Evolutionary conservation across 345 rosid genomes (phyloP).

Genomic region (Populus alba): DNA sequence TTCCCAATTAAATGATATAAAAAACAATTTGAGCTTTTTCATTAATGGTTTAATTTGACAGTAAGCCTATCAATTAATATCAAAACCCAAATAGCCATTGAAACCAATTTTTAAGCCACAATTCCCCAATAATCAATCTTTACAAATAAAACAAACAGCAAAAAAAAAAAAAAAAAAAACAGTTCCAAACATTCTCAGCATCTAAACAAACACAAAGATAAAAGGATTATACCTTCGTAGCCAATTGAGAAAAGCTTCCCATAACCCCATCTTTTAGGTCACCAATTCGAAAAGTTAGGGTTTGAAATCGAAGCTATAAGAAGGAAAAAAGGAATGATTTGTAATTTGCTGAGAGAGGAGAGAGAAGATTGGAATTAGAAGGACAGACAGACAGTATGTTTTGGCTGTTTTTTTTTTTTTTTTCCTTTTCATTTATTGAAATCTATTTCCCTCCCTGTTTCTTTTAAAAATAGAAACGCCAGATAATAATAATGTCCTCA

Average conservation of each 20-base stretch:
- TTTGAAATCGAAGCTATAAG: neutral
- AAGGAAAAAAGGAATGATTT: neutral
- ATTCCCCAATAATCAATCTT: neutral
- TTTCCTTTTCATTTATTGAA: neutral
- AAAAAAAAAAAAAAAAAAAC: neutral
- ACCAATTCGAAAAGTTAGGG: conserved; percentile 1
- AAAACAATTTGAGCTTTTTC: neutral
- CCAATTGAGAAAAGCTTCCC: conserved; percentile 45
- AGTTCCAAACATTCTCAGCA: neutral
- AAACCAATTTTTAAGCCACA: conserved; percentile 4
- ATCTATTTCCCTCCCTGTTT: conserved; percentile 31
- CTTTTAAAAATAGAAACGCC: conserved; percentile 10
- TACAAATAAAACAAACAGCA: neutral
- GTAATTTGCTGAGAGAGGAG: neutral
- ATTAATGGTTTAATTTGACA: neutral
- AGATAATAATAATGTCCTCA: neutral
- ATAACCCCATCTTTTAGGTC: conserved; percentile 28
- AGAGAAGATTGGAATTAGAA: neutral
- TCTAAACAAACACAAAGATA: neutral
- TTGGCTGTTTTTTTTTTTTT: neutral
- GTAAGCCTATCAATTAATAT: neutral
- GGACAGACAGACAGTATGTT: too few species aligned
- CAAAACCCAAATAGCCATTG: neutral
- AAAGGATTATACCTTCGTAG: conserved; percentile 30
- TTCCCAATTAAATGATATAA: neutral